A percentile compares a stretch with the other conserved stretches of the same genome.
Conservation (phyloP, 1,284 basidiomycete species). For the Austroboletus novae-zelandiae region DNA sequence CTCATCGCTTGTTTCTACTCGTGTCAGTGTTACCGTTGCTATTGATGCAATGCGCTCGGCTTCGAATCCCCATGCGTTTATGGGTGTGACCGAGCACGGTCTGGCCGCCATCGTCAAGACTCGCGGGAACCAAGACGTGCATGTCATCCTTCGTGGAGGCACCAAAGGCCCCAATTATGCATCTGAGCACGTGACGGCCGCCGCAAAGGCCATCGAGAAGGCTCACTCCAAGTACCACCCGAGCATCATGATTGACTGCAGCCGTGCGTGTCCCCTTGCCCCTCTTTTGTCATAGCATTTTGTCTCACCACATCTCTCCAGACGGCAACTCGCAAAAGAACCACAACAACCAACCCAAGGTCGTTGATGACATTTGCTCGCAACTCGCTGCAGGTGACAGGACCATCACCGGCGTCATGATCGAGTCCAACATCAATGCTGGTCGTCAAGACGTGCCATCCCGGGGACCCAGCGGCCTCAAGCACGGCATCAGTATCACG, state of each 20-base stretch:
- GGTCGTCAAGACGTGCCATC: constrained; percentile 83
- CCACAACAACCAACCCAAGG: constrained; percentile 86
- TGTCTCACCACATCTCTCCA: constrained; percentile 22
- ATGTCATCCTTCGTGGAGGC: constrained; percentile 92
- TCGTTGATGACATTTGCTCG: constrained; percentile 71
- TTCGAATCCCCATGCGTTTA: constrained; percentile 92
- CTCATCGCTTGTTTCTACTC: constrained; percentile 11
- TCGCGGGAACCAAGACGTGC: constrained; percentile 87
- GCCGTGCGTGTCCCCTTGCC: constrained; percentile 50
- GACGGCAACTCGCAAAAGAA: constrained; percentile 93
- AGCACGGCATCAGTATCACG: constrained; percentile 87
- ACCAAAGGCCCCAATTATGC: constrained; percentile 86
- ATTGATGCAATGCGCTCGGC: constrained; percentile 97
- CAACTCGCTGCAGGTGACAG: constrained; percentile 80
- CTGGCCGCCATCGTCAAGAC: constrained; percentile 97
- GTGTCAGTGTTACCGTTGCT: constrained; percentile 62
- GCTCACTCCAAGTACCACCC: constrained; percentile 62
- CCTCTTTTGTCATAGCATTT: background rate
- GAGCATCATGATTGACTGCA: constrained; percentile 84
- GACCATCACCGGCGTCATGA: constrained; percentile 93
- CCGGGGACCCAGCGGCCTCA: constrained; percentile 61
- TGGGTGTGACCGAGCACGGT: constrained; percentile 96
- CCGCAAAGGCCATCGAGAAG: constrained; percentile 68
- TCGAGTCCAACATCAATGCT: constrained; percentile 90
- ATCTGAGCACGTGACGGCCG: constrained; percentile 72